These are phyloP conservation scores for Hortiboletus campestris DNA, from an alignment of 768 basidiomycete species.

Conservation along the genomic window DNA sequence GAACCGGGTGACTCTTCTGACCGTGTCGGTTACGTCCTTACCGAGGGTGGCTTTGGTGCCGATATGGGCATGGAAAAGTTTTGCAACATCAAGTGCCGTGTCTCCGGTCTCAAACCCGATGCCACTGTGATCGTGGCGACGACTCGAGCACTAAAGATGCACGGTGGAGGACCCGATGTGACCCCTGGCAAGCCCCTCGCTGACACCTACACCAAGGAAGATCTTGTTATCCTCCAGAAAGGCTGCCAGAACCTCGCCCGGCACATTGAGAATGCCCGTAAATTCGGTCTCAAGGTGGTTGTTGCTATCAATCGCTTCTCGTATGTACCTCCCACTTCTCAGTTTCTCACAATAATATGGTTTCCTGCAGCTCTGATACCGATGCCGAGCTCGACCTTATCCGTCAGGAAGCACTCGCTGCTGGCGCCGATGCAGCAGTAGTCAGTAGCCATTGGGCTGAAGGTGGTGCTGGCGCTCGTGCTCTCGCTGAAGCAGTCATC, in stretches of 20 bases:
- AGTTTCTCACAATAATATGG: background rate
- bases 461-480: constrained; percentile 87
- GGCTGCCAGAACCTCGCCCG: constrained; percentile 91
- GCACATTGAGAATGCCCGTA: constrained; percentile 93
- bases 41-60: constrained; percentile 97
- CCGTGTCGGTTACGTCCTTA: constrained; percentile 91
- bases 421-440: constrained; percentile 92
- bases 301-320: constrained; percentile 94
- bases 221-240: constrained; percentile 83
- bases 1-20: constrained; percentile 85
- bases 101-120: constrained; percentile 90
- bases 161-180: constrained; percentile 96
- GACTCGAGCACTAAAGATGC: constrained; percentile 98
- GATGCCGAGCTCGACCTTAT: constrained; percentile 86
- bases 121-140: constrained; percentile 96
- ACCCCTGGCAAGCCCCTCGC: constrained; percentile 93
- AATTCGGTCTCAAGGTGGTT: constrained; percentile 95
- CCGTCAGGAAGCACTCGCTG: constrained; percentile 71
- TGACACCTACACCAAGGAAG: constrained; percentile 92
- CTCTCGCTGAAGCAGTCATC: constrained; percentile 91
- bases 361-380: constrained; percentile 70
- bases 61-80: constrained; percentile 99
- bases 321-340: constrained; percentile 49
- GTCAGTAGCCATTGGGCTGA: constrained; percentile 98
- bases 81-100: constrained; percentile 98